A percentile compares a stretch with the other conserved stretches of the same genome.
phyloP scores from a whole-genome alignment of 2,329 filamentous ascomycete genomes.

The Trichoderma sp. region DNA sequence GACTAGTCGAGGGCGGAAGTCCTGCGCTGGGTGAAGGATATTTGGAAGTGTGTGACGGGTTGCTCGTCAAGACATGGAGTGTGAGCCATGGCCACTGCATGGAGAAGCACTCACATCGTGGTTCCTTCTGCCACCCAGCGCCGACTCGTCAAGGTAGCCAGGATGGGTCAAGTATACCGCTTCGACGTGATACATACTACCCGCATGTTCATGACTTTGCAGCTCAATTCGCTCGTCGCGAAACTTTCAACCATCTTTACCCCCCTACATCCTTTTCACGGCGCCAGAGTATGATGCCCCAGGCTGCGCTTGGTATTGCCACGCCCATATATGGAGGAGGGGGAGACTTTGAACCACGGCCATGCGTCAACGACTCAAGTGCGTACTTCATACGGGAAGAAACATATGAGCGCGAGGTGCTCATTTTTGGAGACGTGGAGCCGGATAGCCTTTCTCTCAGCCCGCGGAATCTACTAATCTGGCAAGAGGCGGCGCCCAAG shows the following conservation, averaged over 20 bases:
- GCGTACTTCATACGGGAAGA: conserved; percentile 89
- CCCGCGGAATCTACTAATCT: conserved; percentile 78
- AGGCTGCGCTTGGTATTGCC: conserved; percentile 28
- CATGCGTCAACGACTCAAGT: conserved; percentile 80
- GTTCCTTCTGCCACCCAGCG: conserved; percentile 46
- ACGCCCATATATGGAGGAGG: conserved; percentile 26
- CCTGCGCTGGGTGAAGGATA: conserved; percentile 82
- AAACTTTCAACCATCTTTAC: conserved; percentile 26
- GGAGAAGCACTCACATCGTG: conserved; percentile 66
- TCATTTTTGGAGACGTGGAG: conserved; percentile 95
- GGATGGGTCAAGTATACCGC: conserved; percentile 40
- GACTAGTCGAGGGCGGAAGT: conserved; percentile 85
- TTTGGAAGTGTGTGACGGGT: conserved; percentile 79
- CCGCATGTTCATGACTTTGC: conserved; percentile 41
- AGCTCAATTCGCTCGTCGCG: conserved; percentile 29
- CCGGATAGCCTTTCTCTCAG: conserved; percentile 80
- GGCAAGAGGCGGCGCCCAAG: conserved; percentile 85
- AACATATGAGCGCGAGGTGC: conserved; percentile 67
- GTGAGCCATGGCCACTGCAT: conserved; percentile 91
- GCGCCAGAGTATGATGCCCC: conserved; percentile 33
- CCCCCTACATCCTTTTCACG: conserved; percentile 17
- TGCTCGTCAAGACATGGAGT: conserved; percentile 83
- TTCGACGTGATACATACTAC: conserved; percentile 30
- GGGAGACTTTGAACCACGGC: conserved; percentile 40
- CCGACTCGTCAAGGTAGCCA: conserved; percentile 50